These are phyloP conservation scores for Talaromyces proteolyticus DNA, from an alignment of 495 filamentous ascomycete species.

Conservation along the genomic window DNA sequence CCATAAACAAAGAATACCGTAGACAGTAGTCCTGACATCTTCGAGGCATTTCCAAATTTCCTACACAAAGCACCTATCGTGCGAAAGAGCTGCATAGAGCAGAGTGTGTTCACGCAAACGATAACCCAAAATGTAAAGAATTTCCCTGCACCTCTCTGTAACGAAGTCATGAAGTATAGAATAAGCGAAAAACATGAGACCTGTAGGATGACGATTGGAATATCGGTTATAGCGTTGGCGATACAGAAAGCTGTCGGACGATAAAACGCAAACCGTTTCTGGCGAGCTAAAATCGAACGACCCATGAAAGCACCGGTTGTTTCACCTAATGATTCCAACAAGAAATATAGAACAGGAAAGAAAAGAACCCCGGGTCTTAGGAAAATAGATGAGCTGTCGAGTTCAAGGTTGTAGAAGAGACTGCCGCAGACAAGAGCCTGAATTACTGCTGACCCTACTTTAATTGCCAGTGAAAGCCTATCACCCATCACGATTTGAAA, in stretches of 20 bases:
- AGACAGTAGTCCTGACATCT: conserved; percentile 59
- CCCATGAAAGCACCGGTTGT: conserved; percentile 56
- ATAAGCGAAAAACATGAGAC: conserved; percentile 57
- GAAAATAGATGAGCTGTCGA: conserved; percentile 67
- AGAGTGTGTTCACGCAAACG: conserved; percentile 61
- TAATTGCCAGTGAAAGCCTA: conserved; percentile 12
- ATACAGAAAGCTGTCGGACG: conserved; percentile 58
- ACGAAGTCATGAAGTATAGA: conserved; percentile 71
- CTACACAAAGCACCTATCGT: conserved; percentile 72
- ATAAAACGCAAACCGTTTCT: conserved; percentile 60
- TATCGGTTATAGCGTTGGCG: conserved; percentile 48
- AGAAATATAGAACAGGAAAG: conserved; percentile 87
- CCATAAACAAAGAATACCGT: conserved; percentile 56
- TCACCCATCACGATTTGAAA: not conserved
- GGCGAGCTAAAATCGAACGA: conserved; percentile 63
- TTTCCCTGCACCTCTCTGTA: conserved; percentile 61
- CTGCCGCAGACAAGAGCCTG: conserved; percentile 82
- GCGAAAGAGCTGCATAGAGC: conserved; percentile 72
- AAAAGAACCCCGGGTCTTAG: conserved; percentile 80
- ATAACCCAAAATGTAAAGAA: conserved; percentile 77
- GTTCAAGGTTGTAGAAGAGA: conserved; percentile 76
- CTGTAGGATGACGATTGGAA: conserved; percentile 48
- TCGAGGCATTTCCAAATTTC: conserved; percentile 80
- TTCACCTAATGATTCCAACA: conserved; percentile 77
- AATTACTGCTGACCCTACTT: conserved; percentile 68